Evolutionary conservation across 106 monocot species (phyloP), one percentile per base, ranked within the genome.

Genomic region (Amphibolis antarctica): DNA sequence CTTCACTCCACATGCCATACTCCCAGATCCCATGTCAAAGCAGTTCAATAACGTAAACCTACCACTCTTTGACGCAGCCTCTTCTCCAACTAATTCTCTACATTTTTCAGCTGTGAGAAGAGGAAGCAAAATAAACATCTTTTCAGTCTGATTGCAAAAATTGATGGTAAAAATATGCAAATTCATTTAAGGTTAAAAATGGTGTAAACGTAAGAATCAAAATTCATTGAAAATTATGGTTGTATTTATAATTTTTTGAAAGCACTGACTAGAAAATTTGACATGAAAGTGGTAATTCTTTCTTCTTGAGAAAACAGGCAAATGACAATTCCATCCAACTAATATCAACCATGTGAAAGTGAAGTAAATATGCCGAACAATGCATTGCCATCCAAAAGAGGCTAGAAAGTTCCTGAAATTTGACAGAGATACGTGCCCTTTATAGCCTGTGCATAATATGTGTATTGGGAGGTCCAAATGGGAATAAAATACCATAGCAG

Each of bases 1-100:
- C 71, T 96, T 96, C 12, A 72, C 81, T 5, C 55, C 72, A 65
- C 89, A 89, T n/a, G 94, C 79, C 27, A 83, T 55, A 60, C 62
- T 86, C 10, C 94, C 94, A 15, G 83, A 86, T 44, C 86, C 77
- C 86, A 96, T 77, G 75, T 96, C 94, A 45, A 96, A 89, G 65
- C 94, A 96, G 49, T 89, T 77, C 28, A 96, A 49, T 43, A 89
- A 55, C 20, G 94, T 86, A 51, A 96, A 89, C 63, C 86, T 63
- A 12, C 94, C 86, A 60, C 94, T 96, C 59, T 96, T 89, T 0
- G 89, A 89, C 73, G 89, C 75, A 43, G 77, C 62, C 69, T 83
- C 86, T 55, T 89, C 84, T 63, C 94, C 94, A 27, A 89, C 80
- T 7, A 84, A 27, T 69, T 89, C 84, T 53, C 94, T 78, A 86